Evolutionary conservation across 768 basidiomycete species (phyloP), one percentile per base, ranked within the genome.

Genomic region (Leccinellum albellum): DNA sequence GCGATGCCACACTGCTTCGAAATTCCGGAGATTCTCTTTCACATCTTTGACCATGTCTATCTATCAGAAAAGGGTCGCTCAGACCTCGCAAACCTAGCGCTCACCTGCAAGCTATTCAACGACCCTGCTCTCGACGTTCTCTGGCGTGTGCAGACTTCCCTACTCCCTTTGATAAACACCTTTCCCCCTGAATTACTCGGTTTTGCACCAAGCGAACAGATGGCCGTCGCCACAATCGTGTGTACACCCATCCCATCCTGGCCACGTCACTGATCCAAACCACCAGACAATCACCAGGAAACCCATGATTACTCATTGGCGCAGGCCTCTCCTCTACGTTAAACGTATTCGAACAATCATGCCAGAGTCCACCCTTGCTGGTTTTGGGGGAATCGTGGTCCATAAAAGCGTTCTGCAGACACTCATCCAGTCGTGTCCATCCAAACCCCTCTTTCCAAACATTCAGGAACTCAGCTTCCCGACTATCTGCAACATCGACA

Each of bases 341-440:
- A 65, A 66, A 35, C 63, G 60, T 6, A 65, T 67, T 24, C 57
- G 60, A 0, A 49, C 45, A 0, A 58, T 60, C 51, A 45, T 65
- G 26, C 58, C 55, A 17, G 63, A 67, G 40, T 1, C 1, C 2
- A 33, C 24, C 2, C 20, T 51, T 33, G 45, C 32, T 8, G 26
- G 45, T 2, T 65, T 65, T 35, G 63, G 58, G 24, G 61, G 59
- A 20, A 6, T 62, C 45, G 48, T 33, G 1, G 54, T 67, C 0
- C 63, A 65, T 10, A 55, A 65, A 24, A 62, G 20, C 29, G 54
- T 66, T 15, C n/a, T 65, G 12, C 57, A 59, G 37, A 59, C 58
- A 0, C 63, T 66, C 40, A 32, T 62, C n/a, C 54, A 67, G 12
- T 59, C 65, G 3, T 66, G 66, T 17, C 65, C 65, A 2, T 59